A percentile compares a stretch with the other conserved stretches of the same genome.
Evolutionary conservation across 2,329 filamentous ascomycete species (phyloP).

Genomic region (Cordyceps tenuipes): DNA sequence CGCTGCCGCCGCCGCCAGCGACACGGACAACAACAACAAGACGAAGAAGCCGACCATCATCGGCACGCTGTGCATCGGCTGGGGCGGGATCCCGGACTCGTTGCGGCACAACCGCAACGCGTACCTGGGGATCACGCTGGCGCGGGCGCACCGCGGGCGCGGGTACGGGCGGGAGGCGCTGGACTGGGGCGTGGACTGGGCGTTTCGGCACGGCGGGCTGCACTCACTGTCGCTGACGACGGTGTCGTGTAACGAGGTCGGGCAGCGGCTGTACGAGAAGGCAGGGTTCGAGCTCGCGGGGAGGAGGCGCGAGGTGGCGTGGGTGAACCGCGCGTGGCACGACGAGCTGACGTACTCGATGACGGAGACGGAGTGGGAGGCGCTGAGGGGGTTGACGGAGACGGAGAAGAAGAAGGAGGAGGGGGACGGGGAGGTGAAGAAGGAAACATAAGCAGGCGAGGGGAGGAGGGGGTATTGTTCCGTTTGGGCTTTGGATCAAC

Average conservation of each 20-base stretch:
- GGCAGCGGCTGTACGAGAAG: constrained; percentile 2
- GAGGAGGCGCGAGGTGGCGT: constrained; percentile 5
- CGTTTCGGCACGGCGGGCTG: constrained; percentile 9
- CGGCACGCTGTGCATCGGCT: constrained; percentile 13
- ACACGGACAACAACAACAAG: not conserved
- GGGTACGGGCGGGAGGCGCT: constrained; percentile 12
- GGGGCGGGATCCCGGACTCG: constrained; percentile 10
- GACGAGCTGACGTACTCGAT: constrained; percentile 12
- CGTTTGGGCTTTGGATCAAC: too few species aligned
- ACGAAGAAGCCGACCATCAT: constrained; percentile 18
- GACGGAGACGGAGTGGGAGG: constrained; percentile 12
- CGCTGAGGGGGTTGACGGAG: not conserved
- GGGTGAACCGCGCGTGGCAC: constrained; percentile 7
- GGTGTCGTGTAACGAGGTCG: constrained; percentile 6
- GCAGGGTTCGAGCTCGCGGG: constrained; percentile 3
- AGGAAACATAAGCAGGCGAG: not conserved
- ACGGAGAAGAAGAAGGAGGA: not conserved
- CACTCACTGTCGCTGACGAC: constrained; percentile 9
- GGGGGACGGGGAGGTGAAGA: not conserved
- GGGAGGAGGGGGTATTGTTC: too few species aligned
- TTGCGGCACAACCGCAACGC: constrained; percentile 12
- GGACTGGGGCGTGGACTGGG: constrained; percentile 12
- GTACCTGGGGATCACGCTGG: constrained; percentile 10
- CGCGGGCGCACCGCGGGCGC: not conserved
- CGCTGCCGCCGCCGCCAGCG: not conserved